Evolutionary conservation across 2,329 filamentous ascomycete genomes (phyloP).

Genomic region (Cytospora mali): DNA sequence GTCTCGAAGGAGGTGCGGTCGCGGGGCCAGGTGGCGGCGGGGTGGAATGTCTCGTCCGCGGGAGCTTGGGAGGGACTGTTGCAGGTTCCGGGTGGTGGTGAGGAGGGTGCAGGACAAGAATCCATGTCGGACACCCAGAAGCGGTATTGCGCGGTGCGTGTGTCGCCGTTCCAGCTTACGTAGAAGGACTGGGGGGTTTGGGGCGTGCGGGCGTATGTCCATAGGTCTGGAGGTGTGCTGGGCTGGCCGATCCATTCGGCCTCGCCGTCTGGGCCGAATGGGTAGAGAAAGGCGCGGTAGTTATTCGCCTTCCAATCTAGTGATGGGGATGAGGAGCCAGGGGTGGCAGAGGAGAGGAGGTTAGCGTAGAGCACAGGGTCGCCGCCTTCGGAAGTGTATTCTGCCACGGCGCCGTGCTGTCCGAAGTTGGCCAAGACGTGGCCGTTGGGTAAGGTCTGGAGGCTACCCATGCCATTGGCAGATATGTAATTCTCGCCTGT

Average conservation of each 20-base stretch:
- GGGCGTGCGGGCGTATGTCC: constrained; percentile 23
- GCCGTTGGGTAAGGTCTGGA: constrained; percentile 40
- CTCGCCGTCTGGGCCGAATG: background rate
- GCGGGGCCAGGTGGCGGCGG: constrained; percentile 9
- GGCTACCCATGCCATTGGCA: constrained; percentile 32
- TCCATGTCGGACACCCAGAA: constrained; percentile 16
- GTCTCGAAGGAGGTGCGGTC: constrained; percentile 17
- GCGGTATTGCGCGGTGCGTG: constrained; percentile 1
- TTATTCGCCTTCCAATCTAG: constrained; percentile 17
- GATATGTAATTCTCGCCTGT: constrained; percentile 17
- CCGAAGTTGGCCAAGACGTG: constrained; percentile 54
- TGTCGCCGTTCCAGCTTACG: constrained; percentile 26
- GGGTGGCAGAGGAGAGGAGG: background rate
- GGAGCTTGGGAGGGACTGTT: background rate
- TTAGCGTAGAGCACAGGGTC: constrained; percentile 30
- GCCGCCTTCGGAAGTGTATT: constrained; percentile 39
- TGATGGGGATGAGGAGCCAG: constrained; percentile 2
- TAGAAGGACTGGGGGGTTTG: constrained; percentile 12
- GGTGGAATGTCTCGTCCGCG: constrained; percentile 3
- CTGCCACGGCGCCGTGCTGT: constrained; percentile 51
- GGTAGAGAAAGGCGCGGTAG: constrained; percentile 19
- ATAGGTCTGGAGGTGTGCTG: constrained; percentile 9
- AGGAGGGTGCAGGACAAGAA: background rate
- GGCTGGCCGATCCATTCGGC: constrained; percentile 13
- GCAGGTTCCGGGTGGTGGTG: too few species aligned